Evolutionary conservation across 164 flowering plant genomes (phyloP).

Genomic region (Amborella trichopoda): DNA sequence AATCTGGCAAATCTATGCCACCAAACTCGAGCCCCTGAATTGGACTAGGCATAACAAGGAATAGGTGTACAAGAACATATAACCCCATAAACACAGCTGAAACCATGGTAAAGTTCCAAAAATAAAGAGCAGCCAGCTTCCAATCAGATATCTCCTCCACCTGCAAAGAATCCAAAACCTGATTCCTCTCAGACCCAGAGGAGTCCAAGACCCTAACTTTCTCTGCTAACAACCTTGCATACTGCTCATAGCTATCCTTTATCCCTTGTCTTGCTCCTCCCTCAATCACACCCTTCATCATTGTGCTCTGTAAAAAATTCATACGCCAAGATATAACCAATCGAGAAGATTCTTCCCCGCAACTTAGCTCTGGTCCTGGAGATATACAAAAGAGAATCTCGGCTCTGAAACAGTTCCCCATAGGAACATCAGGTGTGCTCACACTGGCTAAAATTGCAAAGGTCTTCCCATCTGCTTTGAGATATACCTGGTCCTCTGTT

Average conservation of each 20-base stretch:
- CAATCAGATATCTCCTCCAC: conserved; percentile 64
- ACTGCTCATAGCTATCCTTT: conserved; percentile 64
- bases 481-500: conserved; percentile 74
- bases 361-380: conserved; percentile 78
- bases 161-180: conserved; percentile 68
- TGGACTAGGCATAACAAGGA: conserved; percentile 43
- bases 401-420: conserved; percentile 55
- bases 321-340: conserved; percentile 80
- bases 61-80: conserved; percentile 57
- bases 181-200: conserved; percentile 59
- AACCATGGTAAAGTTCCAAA: conserved; percentile 64
- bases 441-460: conserved; percentile 60
- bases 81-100: conserved; percentile 55
- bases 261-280: conserved; percentile 82
- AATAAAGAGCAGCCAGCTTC: conserved; percentile 70
- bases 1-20: conserved; percentile 95
- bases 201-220: conserved; percentile 47
- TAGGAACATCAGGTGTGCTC: conserved; percentile 85
- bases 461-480: conserved; percentile 71
- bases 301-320: conserved; percentile 84
- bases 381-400: conserved; percentile 76
- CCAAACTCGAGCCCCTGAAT: conserved; percentile 89
- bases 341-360: conserved; percentile 60
- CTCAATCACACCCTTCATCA: conserved; percentile 96
- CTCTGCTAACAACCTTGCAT: conserved; percentile 35